Percentiles rank a stretch among this genome's conserved stretches.
Conservation (phyloP, 2,329 filamentous ascomycete genomes). For the Aspergillus fructus region DNA sequence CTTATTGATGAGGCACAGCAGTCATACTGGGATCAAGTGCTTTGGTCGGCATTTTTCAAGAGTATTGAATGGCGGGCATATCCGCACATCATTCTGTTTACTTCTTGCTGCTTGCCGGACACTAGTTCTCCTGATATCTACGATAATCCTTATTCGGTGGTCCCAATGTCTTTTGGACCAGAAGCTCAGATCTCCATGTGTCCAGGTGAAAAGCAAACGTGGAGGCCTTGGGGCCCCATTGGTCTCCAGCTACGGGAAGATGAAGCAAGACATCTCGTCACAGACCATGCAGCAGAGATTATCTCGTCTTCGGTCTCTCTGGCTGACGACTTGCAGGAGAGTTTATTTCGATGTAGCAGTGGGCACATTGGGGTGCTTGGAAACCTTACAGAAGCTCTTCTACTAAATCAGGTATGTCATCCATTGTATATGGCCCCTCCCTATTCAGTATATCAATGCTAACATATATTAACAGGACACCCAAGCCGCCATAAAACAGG, state of each 20-base stretch:
- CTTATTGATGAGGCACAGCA: constrained; percentile 17
- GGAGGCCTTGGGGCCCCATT: not conserved
- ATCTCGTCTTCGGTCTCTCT: not conserved
- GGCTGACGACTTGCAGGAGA: constrained; percentile 10
- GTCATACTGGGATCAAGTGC: constrained; percentile 9
- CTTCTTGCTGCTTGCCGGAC: constrained; percentile 12
- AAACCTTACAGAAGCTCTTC: not conserved
- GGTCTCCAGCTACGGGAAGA: constrained; percentile 11
- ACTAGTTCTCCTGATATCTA: constrained; percentile 3
- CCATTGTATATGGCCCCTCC: not conserved
- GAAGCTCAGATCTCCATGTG: constrained; percentile 10
- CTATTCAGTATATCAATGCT: not conserved
- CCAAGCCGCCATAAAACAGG: not conserved
- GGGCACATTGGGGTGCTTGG: constrained; percentile 11
- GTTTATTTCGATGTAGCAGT: constrained; percentile 5
- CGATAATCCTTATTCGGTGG: not conserved
- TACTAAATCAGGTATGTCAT: not conserved
- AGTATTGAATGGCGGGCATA: not conserved
- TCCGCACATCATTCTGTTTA: constrained; percentile 13
- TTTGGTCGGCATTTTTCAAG: constrained; percentile 15
- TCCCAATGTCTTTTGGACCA: constrained; percentile 3
- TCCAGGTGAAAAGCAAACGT: not conserved
- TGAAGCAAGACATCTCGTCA: constrained; percentile 5
- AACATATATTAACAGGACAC: not conserved
- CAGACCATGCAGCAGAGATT: not conserved